Base-by-base conservation (phyloP, 148 eudicot genomes). In the Salicornia ramosissima region DNA sequence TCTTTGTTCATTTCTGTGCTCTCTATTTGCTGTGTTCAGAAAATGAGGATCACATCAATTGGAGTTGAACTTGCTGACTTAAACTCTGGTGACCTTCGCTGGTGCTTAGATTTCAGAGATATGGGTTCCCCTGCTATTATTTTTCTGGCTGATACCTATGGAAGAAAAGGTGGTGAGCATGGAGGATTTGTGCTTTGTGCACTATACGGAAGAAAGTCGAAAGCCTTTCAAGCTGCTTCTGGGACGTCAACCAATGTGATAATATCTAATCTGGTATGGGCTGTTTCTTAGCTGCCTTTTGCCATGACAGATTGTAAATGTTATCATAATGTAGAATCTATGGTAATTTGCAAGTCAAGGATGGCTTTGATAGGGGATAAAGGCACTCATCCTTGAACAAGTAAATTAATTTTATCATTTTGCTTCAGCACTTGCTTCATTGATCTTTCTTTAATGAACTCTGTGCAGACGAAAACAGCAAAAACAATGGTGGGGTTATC, bases 91-190 rank as follows among this genome's bases (percentile, higher is more conserved):
- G 93, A 94, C 74, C 91, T 88, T 71, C 87, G 90, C 50, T 94
- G 99, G 99, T 90, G 93, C 81, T 82, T 90, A 76, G 97, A 91
- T 81, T 94, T 94, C 77, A 94, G 99, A 82, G 99, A 94, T 78
- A 94, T 89, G 96, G 80, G 83, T 71, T 84, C 90, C 25, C 97
- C 99, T 68, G 96, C 96, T 50, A 80, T 94, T 49, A 65, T 94
- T 47, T 80, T 86, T 78, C 86, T 94, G 33, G 80, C 97, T 69
- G 90, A 94, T 75, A 72, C 85, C 61, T 86, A 79, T 75, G 98
- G 98, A 62, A 86, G 84, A 75, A 90, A 82, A 82, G 83, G 80
- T 57, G 72, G 67, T 28, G 98, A 90, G 59, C 83, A 79, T 69
- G 96, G 92, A 39, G 92, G 99, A 65, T 90, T 94, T 83, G 84